Conservation (phyloP, 371 early-diverging fungal species). For the Mortierella sp. region DNA sequence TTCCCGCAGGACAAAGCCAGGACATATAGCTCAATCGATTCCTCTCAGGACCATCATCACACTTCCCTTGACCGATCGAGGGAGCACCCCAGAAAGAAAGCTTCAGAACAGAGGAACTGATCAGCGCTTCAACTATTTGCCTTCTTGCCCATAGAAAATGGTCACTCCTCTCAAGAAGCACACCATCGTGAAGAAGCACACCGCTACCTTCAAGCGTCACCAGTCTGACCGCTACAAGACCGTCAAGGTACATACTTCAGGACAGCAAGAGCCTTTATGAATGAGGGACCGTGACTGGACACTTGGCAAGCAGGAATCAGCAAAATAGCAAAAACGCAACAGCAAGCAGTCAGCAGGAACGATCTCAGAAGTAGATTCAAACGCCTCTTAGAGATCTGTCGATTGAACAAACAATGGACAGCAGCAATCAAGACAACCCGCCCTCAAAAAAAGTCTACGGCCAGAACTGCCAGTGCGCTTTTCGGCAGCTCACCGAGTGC, state of each 20-base stretch:
- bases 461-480: too few relatives aligned
- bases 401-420: too few relatives aligned
- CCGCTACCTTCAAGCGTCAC: slow-evolving; percentile 97
- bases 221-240: slow-evolving; percentile 99
- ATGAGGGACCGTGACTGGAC: too few relatives aligned
- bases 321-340: too few relatives aligned
- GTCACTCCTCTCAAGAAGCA: slow-evolving; percentile 93
- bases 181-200: slow-evolving; percentile 98
- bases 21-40: neutral
- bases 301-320: too few relatives aligned
- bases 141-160: slow-evolving; percentile 53
- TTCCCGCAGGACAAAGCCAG: neutral
- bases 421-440: too few relatives aligned
- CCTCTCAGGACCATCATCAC: neutral
- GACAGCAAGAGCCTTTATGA: neutral
- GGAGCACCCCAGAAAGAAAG: neutral
- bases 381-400: too few relatives aligned
- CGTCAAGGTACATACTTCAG: slow-evolving; percentile 80
- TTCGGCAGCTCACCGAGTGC: too few relatives aligned
- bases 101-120: neutral
- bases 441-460: too few relatives aligned
- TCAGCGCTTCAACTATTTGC: neutral
- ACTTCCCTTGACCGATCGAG: neutral
- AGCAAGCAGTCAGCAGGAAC: too few relatives aligned
- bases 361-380: too few relatives aligned